A percentile compares a stretch with the other conserved stretches of the same genome.
Conservation (phyloP, 257 asterid genomes). For the Solanum rostratum region DNA sequence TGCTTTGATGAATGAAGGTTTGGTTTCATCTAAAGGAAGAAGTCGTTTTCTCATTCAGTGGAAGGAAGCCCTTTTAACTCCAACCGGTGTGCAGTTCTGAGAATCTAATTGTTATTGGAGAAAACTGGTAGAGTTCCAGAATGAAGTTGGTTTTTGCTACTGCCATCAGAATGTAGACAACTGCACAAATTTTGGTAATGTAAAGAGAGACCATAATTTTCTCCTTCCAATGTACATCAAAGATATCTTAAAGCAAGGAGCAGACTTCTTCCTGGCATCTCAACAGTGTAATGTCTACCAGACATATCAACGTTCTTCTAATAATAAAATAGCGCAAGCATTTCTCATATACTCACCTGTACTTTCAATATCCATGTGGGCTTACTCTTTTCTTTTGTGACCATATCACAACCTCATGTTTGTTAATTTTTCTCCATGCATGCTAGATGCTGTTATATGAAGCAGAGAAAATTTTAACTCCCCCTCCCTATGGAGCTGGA, state of each 20-base stretch:
- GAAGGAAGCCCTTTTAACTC: not conserved
- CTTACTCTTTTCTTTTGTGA: not conserved
- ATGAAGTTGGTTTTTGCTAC: not conserved
- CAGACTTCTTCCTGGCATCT: not conserved
- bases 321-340: not conserved
- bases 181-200: slow-evolving; percentile 7
- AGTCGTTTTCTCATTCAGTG: not conserved
- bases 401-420: not conserved
- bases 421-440: not conserved
- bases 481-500: not conserved
- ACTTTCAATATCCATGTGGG: not conserved
- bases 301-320: not conserved
- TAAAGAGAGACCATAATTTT: not conserved
- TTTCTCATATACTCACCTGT: not conserved
- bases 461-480: not conserved
- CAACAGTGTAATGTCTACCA: not conserved
- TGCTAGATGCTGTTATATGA: not conserved
- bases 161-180: not conserved
- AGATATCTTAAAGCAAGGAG: not conserved
- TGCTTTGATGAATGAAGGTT: not conserved
- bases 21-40: not conserved
- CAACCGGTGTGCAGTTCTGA: not conserved
- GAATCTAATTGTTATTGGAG: not conserved
- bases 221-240: slow-evolving; percentile 2
- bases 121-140: not conserved